A percentile compares a stretch with the other conserved stretches of the same genome.
phyloP scores from a whole-genome alignment of 108 stramenopile genomes.

The Mayamaea pseudoterrestris region DNA sequence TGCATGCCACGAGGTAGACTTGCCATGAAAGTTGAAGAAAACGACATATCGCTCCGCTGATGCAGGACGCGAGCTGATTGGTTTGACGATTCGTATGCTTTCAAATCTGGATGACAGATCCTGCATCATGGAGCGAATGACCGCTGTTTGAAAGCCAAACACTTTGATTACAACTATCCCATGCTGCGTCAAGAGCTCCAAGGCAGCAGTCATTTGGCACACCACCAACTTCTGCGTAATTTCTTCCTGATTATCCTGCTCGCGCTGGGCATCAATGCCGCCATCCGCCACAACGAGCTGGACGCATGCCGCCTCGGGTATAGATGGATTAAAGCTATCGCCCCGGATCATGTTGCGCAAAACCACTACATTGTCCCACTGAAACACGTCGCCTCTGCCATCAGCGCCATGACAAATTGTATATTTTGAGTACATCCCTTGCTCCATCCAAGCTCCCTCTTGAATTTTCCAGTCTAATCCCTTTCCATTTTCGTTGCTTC shows the following conservation, averaged over 20 bases:
- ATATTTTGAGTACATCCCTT: background rate
- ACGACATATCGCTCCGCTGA: constrained; percentile 78
- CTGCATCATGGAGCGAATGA: constrained; percentile 21
- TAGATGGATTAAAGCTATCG: constrained; percentile 5
- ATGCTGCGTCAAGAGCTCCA: constrained; percentile 36
- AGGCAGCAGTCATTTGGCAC: constrained; percentile 63
- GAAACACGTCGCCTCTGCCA: constrained; percentile 74
- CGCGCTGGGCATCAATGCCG: constrained; percentile 81
- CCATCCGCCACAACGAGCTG: constrained; percentile 80
- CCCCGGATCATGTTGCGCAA: constrained; percentile 24
- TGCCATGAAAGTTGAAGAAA: constrained; percentile 40
- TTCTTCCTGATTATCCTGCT: constrained; percentile 65
- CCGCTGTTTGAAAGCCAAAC: constrained; percentile 61
- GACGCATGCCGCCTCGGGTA: constrained; percentile 10
- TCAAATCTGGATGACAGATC: constrained; percentile 31
- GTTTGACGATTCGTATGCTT: constrained; percentile 43
- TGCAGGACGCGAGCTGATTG: constrained; percentile 73
- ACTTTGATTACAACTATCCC: constrained; percentile 64
- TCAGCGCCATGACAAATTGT: constrained; percentile 47
- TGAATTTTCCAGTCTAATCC: constrained; percentile 52
- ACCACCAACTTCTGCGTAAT: constrained; percentile 55
- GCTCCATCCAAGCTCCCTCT: constrained; percentile 1
- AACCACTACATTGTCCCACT: constrained; percentile 60
- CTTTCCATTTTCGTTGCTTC: constrained; percentile 58
- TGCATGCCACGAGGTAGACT: constrained; percentile 27